Percentiles rank a stretch among this genome's conserved stretches.
Evolutionary conservation across 2,329 filamentous ascomycete genomes (phyloP).

Genomic region (Fusarium longipes): DNA sequence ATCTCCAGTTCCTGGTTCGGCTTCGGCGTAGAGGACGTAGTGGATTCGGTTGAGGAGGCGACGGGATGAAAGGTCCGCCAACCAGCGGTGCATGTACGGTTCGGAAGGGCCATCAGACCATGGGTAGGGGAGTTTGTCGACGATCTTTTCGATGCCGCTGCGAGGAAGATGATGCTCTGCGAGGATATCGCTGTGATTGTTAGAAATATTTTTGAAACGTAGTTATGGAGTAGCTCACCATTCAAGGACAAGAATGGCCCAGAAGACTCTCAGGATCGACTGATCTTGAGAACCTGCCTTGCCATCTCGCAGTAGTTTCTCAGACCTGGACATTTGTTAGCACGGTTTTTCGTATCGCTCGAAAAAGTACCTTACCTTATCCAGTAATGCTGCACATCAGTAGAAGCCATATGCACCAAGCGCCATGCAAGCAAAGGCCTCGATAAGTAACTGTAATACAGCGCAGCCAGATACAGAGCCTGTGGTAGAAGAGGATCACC

Average conservation of each 20-base stretch:
- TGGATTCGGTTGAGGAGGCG: constrained; percentile 36
- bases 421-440: constrained; percentile 36
- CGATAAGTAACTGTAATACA: constrained; percentile 40
- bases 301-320: constrained; percentile 26
- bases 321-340: not conserved
- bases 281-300: constrained; percentile 29
- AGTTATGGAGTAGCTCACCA: not conserved
- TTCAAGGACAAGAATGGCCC: constrained; percentile 36
- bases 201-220: rapidly evolving
- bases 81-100: constrained; percentile 38
- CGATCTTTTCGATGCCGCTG: constrained; percentile 38
- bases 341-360: rapidly evolving
- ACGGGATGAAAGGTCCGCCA: constrained; percentile 34
- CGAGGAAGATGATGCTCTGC: constrained; percentile 39
- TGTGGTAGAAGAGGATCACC: constrained; percentile 33
- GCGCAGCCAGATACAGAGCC: constrained; percentile 30
- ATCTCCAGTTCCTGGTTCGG: constrained; percentile 24
- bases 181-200: constrained; percentile 21
- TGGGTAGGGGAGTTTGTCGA: constrained; percentile 36
- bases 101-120: constrained; percentile 29
- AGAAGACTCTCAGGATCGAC: constrained; percentile 35
- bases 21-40: constrained; percentile 36
- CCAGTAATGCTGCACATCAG: constrained; percentile 39
- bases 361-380: constrained; percentile 5
- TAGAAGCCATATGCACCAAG: constrained; percentile 38